Conservation (phyloP, 1,284 basidiomycete species). For the Sporisorium iseilematis-ciliati region DNA sequence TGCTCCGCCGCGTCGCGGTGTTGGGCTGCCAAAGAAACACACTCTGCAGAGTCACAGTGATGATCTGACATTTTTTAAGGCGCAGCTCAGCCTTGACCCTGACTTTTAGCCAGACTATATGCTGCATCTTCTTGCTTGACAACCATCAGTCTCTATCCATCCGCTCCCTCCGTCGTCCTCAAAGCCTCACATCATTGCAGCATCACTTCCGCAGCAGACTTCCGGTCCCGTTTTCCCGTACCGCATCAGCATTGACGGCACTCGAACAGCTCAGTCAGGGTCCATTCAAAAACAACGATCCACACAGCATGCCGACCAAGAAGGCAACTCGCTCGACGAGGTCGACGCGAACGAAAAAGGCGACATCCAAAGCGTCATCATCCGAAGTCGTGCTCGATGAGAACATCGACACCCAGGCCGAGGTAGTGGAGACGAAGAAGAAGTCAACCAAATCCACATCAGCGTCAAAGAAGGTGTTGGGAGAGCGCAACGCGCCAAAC, state of each 20-base stretch:
- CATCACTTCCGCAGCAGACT: background rate
- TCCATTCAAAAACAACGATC: background rate
- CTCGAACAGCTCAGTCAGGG: background rate
- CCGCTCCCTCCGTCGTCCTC: background rate
- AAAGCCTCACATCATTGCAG: background rate
- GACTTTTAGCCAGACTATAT: background rate
- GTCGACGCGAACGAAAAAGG: constrained; percentile 39
- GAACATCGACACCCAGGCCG: constrained; percentile 9
- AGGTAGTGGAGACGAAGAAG: constrained; percentile 4
- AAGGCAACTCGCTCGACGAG: constrained; percentile 35
- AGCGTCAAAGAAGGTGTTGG: constrained; percentile 29
- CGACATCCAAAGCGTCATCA: constrained; percentile 30
- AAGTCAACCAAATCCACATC: constrained; percentile 16
- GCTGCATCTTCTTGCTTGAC: background rate
- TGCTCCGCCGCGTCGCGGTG: constrained; percentile 45
- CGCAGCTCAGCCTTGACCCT: background rate
- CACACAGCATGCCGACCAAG: constrained; percentile 34
- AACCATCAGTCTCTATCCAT: background rate
- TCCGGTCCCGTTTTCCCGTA: no score
- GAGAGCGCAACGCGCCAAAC: constrained; percentile 35
- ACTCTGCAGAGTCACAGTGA: background rate
- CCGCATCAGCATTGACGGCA: background rate
- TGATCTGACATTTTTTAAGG: constrained; percentile 8
- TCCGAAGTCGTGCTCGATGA: constrained; percentile 33
- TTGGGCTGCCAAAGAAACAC: constrained; percentile 25